A percentile compares a stretch with the other conserved stretches of the same genome.
These are phyloP conservation scores for Lagenidium giganteum DNA, from an alignment of 352 stramenopile genomes.

Conservation along the genomic window DNA sequence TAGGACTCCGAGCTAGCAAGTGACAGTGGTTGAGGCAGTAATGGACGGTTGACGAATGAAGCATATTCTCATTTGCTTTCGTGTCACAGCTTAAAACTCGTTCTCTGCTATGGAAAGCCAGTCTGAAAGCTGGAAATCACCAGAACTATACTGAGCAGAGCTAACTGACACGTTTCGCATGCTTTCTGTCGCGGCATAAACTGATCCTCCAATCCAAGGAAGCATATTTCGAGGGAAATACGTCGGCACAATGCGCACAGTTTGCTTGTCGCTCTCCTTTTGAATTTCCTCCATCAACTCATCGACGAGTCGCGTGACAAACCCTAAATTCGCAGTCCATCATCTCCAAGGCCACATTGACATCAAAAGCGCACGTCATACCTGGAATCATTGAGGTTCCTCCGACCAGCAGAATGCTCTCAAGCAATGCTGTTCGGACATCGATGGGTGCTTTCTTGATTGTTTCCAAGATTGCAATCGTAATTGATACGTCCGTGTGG, in stretches of 20 bases:
- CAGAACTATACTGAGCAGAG: too few relatives aligned
- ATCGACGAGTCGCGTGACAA: constrained; percentile 39
- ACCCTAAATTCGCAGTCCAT: constrained; percentile 20
- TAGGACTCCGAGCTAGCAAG: constrained; percentile 57
- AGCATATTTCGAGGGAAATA: constrained; percentile 75
- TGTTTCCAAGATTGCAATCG: constrained; percentile 45
- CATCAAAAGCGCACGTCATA: constrained; percentile 5
- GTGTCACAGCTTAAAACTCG: constrained; percentile 5
- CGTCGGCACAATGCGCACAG: constrained; percentile 29
- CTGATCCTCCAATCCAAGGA: constrained; percentile 67
- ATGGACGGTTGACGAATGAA: neutral
- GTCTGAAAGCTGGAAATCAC: constrained; percentile 47
- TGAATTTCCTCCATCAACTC: constrained; percentile 35
- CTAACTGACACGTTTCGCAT: too few relatives aligned
- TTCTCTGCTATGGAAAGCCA: constrained; percentile 63
- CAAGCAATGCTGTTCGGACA: constrained; percentile 51
- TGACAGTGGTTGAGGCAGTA: constrained; percentile 14
- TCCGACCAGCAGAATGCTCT: constrained; percentile 73
- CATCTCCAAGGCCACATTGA: neutral
- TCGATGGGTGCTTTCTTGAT: constrained; percentile 61
- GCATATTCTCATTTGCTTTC: neutral
- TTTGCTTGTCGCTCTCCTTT: constrained; percentile 34
- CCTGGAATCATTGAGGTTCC: constrained; percentile 75
- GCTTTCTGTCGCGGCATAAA: constrained; percentile 67
- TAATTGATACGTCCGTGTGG: constrained; percentile 41